Percentiles rank a stretch among this genome's conserved stretches.
phyloP scores from a whole-genome alignment of 2,329 filamentous ascomycete species.

The Monosporascus sp. region DNA sequence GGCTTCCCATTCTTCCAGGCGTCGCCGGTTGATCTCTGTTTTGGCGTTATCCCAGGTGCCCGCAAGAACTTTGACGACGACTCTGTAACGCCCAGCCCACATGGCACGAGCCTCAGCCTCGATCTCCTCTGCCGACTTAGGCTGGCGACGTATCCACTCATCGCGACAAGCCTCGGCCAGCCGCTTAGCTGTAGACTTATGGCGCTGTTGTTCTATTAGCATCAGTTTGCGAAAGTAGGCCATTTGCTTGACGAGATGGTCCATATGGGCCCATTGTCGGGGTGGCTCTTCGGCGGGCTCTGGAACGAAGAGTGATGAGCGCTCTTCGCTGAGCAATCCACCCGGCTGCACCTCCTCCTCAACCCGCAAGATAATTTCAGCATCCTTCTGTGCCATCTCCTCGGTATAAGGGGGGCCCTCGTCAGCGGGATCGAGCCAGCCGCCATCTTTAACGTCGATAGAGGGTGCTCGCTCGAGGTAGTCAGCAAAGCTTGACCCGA shows the following conservation, averaged over 20 bases:
- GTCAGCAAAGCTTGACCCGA: slow-evolving; percentile 51
- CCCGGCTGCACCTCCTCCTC: slow-evolving; percentile 69
- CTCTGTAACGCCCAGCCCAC: slow-evolving; percentile 63
- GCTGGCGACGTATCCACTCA: slow-evolving; percentile 67
- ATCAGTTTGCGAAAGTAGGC: slow-evolving; percentile 77
- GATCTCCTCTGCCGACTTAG: slow-evolving; percentile 74
- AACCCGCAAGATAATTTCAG: slow-evolving; percentile 61
- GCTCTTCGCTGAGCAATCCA: slow-evolving; percentile 64
- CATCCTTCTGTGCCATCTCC: slow-evolving; percentile 62
- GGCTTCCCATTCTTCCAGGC: slow-evolving; percentile 58
- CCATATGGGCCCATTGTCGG: slow-evolving; percentile 77
- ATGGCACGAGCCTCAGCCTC: slow-evolving; percentile 69
- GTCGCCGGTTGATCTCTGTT: slow-evolving; percentile 53
- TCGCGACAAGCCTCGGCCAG: slow-evolving; percentile 74
- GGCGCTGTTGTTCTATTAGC: slow-evolving; percentile 69
- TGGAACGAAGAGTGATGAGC: slow-evolving; percentile 67
- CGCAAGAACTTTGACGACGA: slow-evolving; percentile 54
- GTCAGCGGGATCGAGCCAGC: slow-evolving; percentile 45
- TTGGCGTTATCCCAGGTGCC: slow-evolving; percentile 62
- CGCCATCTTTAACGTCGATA: slow-evolving; percentile 53
- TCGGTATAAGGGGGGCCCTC: slow-evolving; percentile 53
- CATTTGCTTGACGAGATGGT: slow-evolving; percentile 77
- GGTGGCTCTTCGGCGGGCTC: slow-evolving; percentile 68
- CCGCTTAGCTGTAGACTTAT: slow-evolving; percentile 71
- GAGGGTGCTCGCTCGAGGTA: slow-evolving; percentile 46